Evolutionary conservation across 306 rosid species (phyloP).

Genomic region (Trichosanthes truncata): DNA sequence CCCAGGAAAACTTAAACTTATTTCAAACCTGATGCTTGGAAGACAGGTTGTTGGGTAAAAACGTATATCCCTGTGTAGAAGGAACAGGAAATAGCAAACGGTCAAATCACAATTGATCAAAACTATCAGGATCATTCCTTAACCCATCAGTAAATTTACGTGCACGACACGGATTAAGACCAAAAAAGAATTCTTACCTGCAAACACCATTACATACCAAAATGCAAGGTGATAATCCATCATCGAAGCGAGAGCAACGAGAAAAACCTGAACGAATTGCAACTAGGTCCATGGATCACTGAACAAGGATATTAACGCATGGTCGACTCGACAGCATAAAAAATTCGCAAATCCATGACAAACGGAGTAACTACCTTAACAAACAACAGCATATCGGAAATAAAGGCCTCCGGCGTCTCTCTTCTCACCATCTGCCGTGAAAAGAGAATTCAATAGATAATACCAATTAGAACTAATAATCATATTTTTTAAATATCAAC

Average conservation of each 20-base stretch:
- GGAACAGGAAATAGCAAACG: conserved; percentile 10
- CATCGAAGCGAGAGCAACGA: conserved; percentile 48
- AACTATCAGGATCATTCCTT: not conserved
- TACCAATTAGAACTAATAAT: not conserved
- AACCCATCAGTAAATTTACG: not conserved
- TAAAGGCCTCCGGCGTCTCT: conserved; percentile 79
- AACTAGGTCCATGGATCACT: not conserved
- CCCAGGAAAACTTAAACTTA: conserved; percentile 12
- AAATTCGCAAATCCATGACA: not conserved
- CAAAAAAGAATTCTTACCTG: conserved; percentile 39
- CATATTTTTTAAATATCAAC: not conserved
- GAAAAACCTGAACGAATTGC: conserved; percentile 55
- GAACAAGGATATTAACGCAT: conserved; percentile 2
- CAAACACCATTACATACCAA: conserved; percentile 58
- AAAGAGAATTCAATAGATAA: conserved; percentile 5
- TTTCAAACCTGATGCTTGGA: conserved; percentile 54
- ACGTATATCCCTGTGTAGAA: conserved; percentile 53
- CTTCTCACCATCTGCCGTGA: conserved; percentile 50
- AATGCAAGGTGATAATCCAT: conserved; percentile 71
- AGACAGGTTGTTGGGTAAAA: conserved; percentile 71
- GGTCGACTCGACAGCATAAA: not conserved
- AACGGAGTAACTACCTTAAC: conserved; percentile 49
- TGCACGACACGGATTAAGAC: not conserved
- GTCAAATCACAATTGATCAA: not conserved
- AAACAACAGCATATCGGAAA: conserved; percentile 52